Conservation (phyloP, 2,329 filamentous ascomycete species). For the Fusarium tricinctum region DNA sequence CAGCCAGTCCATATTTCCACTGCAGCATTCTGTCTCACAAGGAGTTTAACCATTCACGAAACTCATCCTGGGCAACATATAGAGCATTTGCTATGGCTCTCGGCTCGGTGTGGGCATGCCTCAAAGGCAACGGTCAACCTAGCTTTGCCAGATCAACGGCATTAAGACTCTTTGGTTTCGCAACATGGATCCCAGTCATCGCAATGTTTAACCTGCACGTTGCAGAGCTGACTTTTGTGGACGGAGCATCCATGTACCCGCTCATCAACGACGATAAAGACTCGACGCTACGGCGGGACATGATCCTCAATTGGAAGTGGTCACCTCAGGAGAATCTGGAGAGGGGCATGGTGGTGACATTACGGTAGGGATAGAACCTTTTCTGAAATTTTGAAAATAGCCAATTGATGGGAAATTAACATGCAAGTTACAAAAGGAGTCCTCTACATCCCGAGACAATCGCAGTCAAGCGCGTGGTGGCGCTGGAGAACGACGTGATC, state of each 20-base stretch:
- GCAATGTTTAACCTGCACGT: constrained; percentile 74
- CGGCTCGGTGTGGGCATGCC: constrained; percentile 56
- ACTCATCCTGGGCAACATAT: constrained; percentile 12
- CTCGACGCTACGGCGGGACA: constrained; percentile 66
- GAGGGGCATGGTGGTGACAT: constrained; percentile 81
- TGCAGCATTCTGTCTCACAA: constrained; percentile 9
- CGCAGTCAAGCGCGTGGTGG: constrained; percentile 87
- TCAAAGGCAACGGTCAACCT: constrained; percentile 43
- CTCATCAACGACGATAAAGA: constrained; percentile 78
- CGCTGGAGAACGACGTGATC: constrained; percentile 82
- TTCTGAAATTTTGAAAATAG: background rate
- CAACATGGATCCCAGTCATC: constrained; percentile 73
- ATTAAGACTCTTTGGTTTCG: constrained; percentile 65
- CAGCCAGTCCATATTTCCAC: constrained; percentile 9
- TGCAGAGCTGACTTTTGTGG: constrained; percentile 69
- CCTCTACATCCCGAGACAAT: constrained; percentile 77
- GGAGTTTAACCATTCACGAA: constrained; percentile 16
- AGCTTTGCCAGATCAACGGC: constrained; percentile 55
- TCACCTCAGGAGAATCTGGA: constrained; percentile 69
- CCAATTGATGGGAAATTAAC: constrained; percentile 12
- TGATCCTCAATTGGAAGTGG: constrained; percentile 72
- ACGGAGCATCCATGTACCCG: constrained; percentile 81
- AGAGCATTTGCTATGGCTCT: constrained; percentile 51
- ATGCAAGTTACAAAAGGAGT: constrained; percentile 64
- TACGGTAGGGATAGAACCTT: constrained; percentile 65